Evolutionary conservation across 2,329 filamentous ascomycete species (phyloP).

Genomic region (Trichoderma koningiopsis): DNA sequence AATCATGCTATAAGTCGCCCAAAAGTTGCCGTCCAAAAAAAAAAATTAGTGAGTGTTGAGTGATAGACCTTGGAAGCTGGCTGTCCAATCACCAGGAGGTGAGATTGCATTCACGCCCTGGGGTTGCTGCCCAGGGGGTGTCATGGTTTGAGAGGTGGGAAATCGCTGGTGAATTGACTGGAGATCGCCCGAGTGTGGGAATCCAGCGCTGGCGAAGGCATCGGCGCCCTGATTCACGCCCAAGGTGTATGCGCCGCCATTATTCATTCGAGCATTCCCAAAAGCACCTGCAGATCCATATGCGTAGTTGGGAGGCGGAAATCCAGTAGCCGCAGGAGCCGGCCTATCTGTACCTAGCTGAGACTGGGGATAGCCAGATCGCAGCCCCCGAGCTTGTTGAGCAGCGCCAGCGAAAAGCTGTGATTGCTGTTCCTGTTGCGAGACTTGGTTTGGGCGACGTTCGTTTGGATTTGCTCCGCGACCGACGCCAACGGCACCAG

Average conservation of each 20-base stretch:
- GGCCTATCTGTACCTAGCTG: constrained; percentile 47
- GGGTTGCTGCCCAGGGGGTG: constrained; percentile 40
- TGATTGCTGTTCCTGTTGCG: constrained; percentile 38
- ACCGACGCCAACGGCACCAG: constrained; percentile 63
- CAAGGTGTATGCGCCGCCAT: constrained; percentile 35
- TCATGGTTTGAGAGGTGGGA: constrained; percentile 43
- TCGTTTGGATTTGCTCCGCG: constrained; percentile 48
- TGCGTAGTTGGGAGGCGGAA: constrained; percentile 41
- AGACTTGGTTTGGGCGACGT: constrained; percentile 53
- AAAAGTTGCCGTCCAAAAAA: background rate
- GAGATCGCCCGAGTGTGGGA: constrained; percentile 47
- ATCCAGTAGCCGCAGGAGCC: constrained; percentile 41
- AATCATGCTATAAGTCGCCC: constrained; percentile 18
- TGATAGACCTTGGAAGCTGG: constrained; percentile 70
- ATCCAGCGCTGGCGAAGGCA: constrained; percentile 35
- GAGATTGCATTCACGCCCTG: constrained; percentile 47
- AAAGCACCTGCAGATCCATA: constrained; percentile 40
- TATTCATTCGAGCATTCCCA: constrained; percentile 37
- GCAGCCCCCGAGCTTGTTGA: constrained; percentile 47
- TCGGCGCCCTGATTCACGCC: constrained; percentile 37
- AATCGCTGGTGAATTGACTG: constrained; percentile 52
- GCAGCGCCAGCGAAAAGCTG: constrained; percentile 41
- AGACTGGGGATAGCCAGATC: constrained; percentile 46
- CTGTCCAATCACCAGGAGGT: constrained; percentile 61
- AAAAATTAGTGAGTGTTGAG: constrained; percentile 60